These are phyloP conservation scores for Pseudocercospora eumusae DNA, from an alignment of 2,329 filamentous ascomycete species.

Conservation along the genomic window DNA sequence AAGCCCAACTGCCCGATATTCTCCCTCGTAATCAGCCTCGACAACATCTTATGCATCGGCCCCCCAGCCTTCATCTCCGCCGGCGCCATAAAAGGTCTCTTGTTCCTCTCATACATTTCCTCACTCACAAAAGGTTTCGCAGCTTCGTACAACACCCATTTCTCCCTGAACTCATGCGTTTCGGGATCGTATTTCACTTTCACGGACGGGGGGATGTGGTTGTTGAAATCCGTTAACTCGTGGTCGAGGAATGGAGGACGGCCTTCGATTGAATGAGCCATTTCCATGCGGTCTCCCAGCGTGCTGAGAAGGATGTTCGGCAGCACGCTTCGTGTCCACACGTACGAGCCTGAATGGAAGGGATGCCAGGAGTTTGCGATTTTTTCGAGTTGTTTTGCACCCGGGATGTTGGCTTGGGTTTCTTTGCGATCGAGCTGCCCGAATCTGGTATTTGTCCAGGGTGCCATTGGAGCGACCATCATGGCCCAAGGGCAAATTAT, in stretches of 20 bases:
- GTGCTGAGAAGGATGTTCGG: conserved; percentile 46
- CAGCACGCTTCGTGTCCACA: conserved; percentile 43
- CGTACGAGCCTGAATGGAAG: conserved; percentile 44
- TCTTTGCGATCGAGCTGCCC: neutral
- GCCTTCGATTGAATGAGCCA: conserved; percentile 47
- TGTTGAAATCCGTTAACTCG: conserved; percentile 44
- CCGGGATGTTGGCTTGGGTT: conserved; percentile 38
- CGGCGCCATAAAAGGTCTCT: conserved; percentile 33
- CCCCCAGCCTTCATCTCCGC: conserved; percentile 26
- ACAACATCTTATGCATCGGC: conserved; percentile 27
- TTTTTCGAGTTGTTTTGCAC: conserved; percentile 35
- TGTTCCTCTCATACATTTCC: conserved; percentile 32
- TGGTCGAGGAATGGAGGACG: conserved; percentile 48
- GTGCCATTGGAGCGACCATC: conserved; percentile 40
- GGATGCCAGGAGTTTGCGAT: conserved; percentile 44
- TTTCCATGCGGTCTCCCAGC: conserved; percentile 50
- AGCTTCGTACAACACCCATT: conserved; percentile 34
- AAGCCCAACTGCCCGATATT: conserved; percentile 37
- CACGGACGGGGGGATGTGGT: conserved; percentile 41
- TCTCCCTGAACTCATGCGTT: conserved; percentile 45
- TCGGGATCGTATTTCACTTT: conserved; percentile 45
- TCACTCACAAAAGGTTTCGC: conserved; percentile 32
- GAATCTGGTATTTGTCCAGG: neutral
- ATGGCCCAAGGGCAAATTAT: conserved; percentile 35
- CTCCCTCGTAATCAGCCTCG: conserved; percentile 27